A percentile compares a stretch with the other conserved stretches of the same genome.
These are phyloP conservation scores for Pezicula carpinea DNA, from an alignment of 2,329 filamentous ascomycete species.

Conservation along the genomic window DNA sequence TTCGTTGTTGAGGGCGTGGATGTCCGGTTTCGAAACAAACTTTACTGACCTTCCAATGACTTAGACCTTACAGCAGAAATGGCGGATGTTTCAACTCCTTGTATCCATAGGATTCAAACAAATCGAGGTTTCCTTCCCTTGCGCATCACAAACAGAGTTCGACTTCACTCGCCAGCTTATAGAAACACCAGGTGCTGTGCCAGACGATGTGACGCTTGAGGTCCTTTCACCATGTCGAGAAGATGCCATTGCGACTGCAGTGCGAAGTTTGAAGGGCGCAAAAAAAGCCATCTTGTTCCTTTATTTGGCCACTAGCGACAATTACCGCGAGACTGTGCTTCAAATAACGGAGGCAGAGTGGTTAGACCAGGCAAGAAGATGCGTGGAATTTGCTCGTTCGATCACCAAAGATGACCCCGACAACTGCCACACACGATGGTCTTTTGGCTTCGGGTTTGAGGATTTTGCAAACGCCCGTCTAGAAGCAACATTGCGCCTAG, in stretches of 20 bases:
- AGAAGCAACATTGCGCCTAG: conserved; percentile 74
- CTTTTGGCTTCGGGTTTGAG: conserved; percentile 75
- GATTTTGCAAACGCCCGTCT: conserved; percentile 82
- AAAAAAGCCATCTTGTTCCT: conserved; percentile 91
- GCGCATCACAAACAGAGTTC: conserved; percentile 86
- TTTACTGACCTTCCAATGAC: background rate
- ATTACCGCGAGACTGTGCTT: conserved; percentile 85
- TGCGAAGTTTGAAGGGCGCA: conserved; percentile 77
- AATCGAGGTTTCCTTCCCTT: conserved; percentile 92
- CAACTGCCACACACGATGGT: conserved; percentile 55
- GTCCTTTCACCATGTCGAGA: conserved; percentile 84
- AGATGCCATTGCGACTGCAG: conserved; percentile 80
- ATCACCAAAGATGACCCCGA: conserved; percentile 73
- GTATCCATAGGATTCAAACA: conserved; percentile 88
- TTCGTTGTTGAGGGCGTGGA: background rate
- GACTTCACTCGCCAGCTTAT: conserved; percentile 83
- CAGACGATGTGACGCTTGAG: conserved; percentile 83
- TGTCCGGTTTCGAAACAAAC: background rate
- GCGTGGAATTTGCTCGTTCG: conserved; percentile 75
- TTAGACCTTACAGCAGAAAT: conserved; percentile 63
- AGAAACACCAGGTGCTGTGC: conserved; percentile 72
- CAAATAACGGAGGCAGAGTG: conserved; percentile 75
- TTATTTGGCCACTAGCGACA: conserved; percentile 88
- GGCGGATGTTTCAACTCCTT: conserved; percentile 87
- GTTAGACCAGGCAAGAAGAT: conserved; percentile 72